Base-by-base conservation (phyloP, 1,139 yeast species). In the Kodamaea sp. region DNA sequence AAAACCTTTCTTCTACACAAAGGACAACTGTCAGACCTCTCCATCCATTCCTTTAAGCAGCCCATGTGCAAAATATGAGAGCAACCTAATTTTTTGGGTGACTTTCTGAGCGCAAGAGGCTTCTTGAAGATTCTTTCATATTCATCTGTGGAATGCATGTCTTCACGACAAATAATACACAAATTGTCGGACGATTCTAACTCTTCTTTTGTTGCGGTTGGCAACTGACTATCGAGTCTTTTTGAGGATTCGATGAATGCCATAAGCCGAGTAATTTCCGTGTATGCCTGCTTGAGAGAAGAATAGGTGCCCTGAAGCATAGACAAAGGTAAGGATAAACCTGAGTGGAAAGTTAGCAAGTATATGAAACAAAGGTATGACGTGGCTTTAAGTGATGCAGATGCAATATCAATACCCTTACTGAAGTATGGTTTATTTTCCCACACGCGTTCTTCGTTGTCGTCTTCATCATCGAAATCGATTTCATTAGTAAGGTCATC, bases 21-120 rank as follows among this genome's bases (percentile, higher is more conserved):
- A 1, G 99, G 98, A 63, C 99, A 92, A 19, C 80, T 77, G 48
- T 84, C 94, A 0, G 96, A 87, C 45, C 96, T 73, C 52, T 87
- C 96, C 47, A 92, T 68, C 99, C 99, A 92, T 48, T 86, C 85
- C 53, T 86, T 85, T 44, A 92, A 71, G 58, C 98, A 92, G 3
- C 95, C 92, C 64, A 84, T 68, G 57, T 92, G 99, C 41, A 92
- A 70, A 37, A 88, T 83, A 59, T 92, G 99, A 13, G 86, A 84
- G 65, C 99, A 92, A 2, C 69, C 70, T 35, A 92, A 68, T 51
- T 75, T 83, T 57, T 88, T 88, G 2, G 97, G 95, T 29, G 63
- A 70, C 37, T 70, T 65, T 40, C 90, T 72, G 6, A 55, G 32
- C 4, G 65, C 41, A 15, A 66, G 45, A 8, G 54, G 51, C 38